phyloP scores from a whole-genome alignment of 768 basidiomycete genomes.

The Astraeus odoratus region DNA sequence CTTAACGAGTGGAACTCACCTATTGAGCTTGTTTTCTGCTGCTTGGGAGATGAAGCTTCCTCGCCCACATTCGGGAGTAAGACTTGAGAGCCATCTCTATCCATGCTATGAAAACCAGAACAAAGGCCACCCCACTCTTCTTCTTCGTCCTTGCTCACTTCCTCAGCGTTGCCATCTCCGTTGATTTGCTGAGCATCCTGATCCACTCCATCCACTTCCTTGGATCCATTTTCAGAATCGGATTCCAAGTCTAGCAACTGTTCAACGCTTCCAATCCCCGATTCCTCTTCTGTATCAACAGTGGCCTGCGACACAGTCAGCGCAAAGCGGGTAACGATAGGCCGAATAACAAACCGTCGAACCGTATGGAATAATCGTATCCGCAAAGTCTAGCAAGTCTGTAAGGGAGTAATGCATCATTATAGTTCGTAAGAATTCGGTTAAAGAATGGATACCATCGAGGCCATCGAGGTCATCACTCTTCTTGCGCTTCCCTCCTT shows the following conservation, averaged over 20 bases:
- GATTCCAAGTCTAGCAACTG: background rate
- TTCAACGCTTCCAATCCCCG: background rate
- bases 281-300: slow-evolving; percentile 3
- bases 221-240: slow-evolving; percentile 15
- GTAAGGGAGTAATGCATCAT: background rate
- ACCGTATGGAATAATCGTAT: slow-evolving; percentile 14
- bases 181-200: too few species aligned
- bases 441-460: slow-evolving; percentile 49
- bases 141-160: too few species aligned
- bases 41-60: slow-evolving; percentile 1
- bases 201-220: slow-evolving; percentile 16
- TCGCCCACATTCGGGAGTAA: background rate
- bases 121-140: slow-evolving; percentile 37
- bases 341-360: background rate
- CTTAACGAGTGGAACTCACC: slow-evolving; percentile 10
- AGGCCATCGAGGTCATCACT: slow-evolving; percentile 69
- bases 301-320: background rate
- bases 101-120: slow-evolving; percentile 2
- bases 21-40: background rate
- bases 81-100: background rate
- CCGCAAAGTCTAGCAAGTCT: slow-evolving; percentile 54
- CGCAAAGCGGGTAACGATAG: background rate
- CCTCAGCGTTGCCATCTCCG: too few species aligned
- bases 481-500: slow-evolving; percentile 37
- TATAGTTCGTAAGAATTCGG: background rate